phyloP scores from a whole-genome alignment of 495 filamentous ascomycete species.

The Penicillium silybi region DNA sequence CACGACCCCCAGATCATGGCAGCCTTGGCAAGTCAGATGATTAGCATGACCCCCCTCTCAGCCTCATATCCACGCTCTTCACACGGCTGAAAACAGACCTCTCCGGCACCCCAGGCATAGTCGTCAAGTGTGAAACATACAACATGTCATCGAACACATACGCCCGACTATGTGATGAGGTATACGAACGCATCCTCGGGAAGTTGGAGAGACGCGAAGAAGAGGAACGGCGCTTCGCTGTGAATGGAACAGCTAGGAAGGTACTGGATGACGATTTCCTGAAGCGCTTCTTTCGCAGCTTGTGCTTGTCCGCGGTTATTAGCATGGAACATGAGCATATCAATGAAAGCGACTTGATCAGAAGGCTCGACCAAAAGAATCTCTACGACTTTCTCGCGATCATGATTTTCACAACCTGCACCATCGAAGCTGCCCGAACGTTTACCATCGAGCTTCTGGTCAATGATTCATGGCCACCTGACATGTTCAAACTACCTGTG shows the following conservation, averaged over 20 bases:
- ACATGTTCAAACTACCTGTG: constrained; percentile 5
- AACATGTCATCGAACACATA: not conserved
- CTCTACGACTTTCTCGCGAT: constrained; percentile 28
- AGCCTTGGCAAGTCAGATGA: too few relatives aligned
- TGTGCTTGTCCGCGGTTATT: constrained; percentile 2
- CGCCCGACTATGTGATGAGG: not conserved
- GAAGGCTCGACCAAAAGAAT: constrained; percentile 15
- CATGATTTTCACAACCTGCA: constrained; percentile 26
- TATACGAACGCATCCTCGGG: not conserved
- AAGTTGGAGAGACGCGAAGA: constrained; percentile 18
- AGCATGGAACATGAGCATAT: not conserved
- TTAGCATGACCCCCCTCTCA: too few relatives aligned
- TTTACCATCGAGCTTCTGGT: constrained; percentile 23
- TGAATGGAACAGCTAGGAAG: constrained; percentile 20
- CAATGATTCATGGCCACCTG: constrained; percentile 10
- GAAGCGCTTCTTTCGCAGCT: constrained; percentile 19
- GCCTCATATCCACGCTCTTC: too few relatives aligned
- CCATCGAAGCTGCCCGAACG: constrained; percentile 23
- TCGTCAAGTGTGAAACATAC: too few relatives aligned
- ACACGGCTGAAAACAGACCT: too few relatives aligned
- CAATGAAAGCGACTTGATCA: constrained; percentile 7
- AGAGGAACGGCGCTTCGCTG: constrained; percentile 22
- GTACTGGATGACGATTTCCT: constrained; percentile 20
- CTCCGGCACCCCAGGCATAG: too few relatives aligned
- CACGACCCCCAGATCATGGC: too few relatives aligned